Conservation (phyloP, 441 rosid species). For the Omphalea diandra region DNA sequence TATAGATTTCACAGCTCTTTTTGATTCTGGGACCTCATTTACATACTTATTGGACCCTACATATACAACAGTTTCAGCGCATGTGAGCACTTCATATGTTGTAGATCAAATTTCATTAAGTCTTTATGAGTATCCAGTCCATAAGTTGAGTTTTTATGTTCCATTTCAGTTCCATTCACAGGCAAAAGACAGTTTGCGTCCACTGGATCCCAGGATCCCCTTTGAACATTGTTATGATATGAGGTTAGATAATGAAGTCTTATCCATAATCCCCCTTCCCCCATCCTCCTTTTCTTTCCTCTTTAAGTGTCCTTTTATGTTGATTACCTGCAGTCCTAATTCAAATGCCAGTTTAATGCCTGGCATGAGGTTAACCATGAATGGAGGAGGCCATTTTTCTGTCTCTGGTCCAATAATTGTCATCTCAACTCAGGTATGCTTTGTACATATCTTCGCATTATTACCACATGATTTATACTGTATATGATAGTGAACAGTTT, state of each 20-base stretch:
- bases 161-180: constrained; percentile 64
- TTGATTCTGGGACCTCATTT: constrained; percentile 92
- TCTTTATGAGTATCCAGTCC: not conserved
- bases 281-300: not conserved
- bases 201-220: constrained; percentile 49
- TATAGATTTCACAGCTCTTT: constrained; percentile 67
- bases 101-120: not conserved
- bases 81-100: constrained; percentile 44
- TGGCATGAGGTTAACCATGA: constrained; percentile 69
- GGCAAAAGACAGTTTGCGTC: constrained; percentile 53
- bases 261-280: not conserved
- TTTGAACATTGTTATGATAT: constrained; percentile 79
- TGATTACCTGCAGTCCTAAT: constrained; percentile 44
- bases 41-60: constrained; percentile 71
- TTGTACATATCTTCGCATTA: too few relatives aligned
- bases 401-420: constrained; percentile 70
- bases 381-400: constrained; percentile 64
- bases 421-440: constrained; percentile 42
- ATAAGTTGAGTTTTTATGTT: constrained; percentile 11
- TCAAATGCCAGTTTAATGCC: constrained; percentile 56
- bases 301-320: constrained; percentile 12
- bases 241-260: constrained; percentile 42
- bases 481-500: constrained; percentile 14
- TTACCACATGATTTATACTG: not conserved
- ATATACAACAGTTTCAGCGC: constrained; percentile 58